phyloP scores from a whole-genome alignment of 2,329 filamentous ascomycete species.

The Sphaceloma murrayae region DNA sequence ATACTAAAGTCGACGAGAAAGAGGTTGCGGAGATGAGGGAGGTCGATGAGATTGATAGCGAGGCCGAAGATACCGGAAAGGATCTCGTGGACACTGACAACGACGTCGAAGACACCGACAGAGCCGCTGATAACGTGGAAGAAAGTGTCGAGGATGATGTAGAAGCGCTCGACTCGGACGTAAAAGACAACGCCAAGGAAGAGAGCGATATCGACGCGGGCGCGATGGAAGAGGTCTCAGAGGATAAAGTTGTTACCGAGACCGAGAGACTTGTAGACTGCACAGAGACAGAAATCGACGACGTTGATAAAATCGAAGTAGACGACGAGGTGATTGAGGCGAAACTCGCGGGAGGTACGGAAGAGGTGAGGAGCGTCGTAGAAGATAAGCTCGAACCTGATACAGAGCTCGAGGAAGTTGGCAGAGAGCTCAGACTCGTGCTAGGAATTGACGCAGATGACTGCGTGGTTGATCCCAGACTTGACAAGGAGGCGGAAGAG shows the following conservation, averaged over 20 bases:
- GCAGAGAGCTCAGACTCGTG: not conserved
- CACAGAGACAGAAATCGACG: not conserved
- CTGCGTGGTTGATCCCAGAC: not conserved
- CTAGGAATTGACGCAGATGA: not conserved
- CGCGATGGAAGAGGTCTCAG: not conserved
- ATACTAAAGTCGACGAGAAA: not conserved
- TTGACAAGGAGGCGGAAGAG: not conserved
- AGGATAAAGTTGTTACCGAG: not conserved
- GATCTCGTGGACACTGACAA: not conserved
- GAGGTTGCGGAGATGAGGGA: not conserved
- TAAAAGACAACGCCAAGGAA: not conserved
- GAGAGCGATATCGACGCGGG: not conserved
- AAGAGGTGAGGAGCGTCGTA: not conserved
- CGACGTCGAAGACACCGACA: not conserved
- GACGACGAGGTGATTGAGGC: not conserved
- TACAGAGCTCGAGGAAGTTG: not conserved
- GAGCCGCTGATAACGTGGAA: not conserved
- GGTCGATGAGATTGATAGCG: not conserved
- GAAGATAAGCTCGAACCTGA: no score
- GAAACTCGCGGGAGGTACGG: not conserved
- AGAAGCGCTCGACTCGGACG: not conserved
- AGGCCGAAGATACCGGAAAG: no score
- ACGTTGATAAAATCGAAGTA: not conserved
- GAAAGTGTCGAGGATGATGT: not conserved
- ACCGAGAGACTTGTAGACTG: not conserved